Conservation (phyloP, 176 grass and related monocot genomes). For the Triticum monococcum region DNA sequence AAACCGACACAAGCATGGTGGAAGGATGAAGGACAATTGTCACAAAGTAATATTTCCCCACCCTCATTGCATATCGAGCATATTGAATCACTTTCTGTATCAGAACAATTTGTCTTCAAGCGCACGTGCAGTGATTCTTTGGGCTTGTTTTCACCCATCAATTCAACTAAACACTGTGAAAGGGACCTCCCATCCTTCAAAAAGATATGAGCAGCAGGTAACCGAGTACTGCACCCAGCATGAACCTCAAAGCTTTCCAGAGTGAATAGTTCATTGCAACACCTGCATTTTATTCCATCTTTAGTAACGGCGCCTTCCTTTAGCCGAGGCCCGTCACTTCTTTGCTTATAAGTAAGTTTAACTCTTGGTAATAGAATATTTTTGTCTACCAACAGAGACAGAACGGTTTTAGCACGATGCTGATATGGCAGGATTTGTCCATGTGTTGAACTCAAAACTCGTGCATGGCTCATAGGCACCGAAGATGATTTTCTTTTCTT, state of each 20-base stretch:
- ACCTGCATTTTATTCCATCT: slow-evolving; percentile 68
- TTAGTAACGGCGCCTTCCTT: slow-evolving; percentile 55
- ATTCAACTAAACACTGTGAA: slow-evolving; percentile 57
- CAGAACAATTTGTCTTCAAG: slow-evolving; percentile 47
- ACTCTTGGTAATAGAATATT: slow-evolving; percentile 52
- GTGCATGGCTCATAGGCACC: slow-evolving; percentile 1
- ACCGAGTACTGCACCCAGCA: slow-evolving; percentile 41
- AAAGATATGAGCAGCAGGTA: slow-evolving; percentile 53
- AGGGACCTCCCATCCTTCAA: slow-evolving; percentile 77
- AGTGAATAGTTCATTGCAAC: slow-evolving; percentile 61
- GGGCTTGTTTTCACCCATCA: slow-evolving; percentile 48
- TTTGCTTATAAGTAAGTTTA: slow-evolving; percentile 48
- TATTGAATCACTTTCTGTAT: slow-evolving; percentile 59
- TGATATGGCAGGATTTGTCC: slow-evolving; percentile 8
- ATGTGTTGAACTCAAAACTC: slow-evolving; percentile 26
- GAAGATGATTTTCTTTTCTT: slow-evolving; percentile 51
- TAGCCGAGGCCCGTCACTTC: slow-evolving; percentile 24
- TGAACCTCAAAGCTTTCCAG: slow-evolving; percentile 60
- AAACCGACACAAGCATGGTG: slow-evolving; percentile 70
- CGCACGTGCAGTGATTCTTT: slow-evolving; percentile 24
- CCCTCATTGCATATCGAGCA: slow-evolving; percentile 70
- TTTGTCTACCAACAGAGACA: slow-evolving; percentile 67
- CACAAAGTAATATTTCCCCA: slow-evolving; percentile 66
- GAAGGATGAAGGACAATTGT: slow-evolving; percentile 67
- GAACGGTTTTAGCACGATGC: slow-evolving; percentile 43